Evolutionary conservation across 2,329 filamentous ascomycete species (phyloP), one percentile per base, ranked within the genome.

Genomic region (Aspergillus neoniger): DNA sequence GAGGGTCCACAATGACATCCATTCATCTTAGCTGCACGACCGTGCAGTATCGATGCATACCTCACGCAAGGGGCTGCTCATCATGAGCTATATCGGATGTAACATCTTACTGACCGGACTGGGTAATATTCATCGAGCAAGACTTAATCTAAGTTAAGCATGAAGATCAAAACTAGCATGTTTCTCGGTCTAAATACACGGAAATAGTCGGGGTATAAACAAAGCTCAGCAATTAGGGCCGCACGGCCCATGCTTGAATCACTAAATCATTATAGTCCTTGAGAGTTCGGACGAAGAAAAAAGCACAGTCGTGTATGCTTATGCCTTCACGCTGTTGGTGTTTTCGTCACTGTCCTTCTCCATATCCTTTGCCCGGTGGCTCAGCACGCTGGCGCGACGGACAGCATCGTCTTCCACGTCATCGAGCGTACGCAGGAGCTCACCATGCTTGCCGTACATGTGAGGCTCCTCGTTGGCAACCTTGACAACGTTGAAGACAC

Each of bases 371-470:
- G 63, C 58, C 30, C 53, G 19, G 53, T 70, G 67, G 43, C 62
- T 67, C 14, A 72, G 55, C 7, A 67, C 60, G 41, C 72, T 75
- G 6, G 68, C 71, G 12, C 74, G 73, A 48, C 72, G 71, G n/a
- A 74, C 63, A 2, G 71, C 71, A 28, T 78, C 74, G 58, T 80
- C 76, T 51, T 79, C 78, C 10, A 77, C 72, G 50, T 79, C 75
- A 4, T 81, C 78, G 55, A 85, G 83, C 39, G 78, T 74, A 64
- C 85, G 82, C 44, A 87, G 77, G 30, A 86, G 69, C 66, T 87
- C 81, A 7, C 85, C 85, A 23, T 82, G 80, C 74, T 84, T 85
- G 63, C 83, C 85, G 70, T 85, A 87, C 59, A 85, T 80, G 64
- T 82, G 79, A 9, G 85, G 84, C 67, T 83, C 76, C 1, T 82